phyloP scores from a whole-genome alignment of 768 basidiomycete genomes.

The Daedalea quercina region DNA sequence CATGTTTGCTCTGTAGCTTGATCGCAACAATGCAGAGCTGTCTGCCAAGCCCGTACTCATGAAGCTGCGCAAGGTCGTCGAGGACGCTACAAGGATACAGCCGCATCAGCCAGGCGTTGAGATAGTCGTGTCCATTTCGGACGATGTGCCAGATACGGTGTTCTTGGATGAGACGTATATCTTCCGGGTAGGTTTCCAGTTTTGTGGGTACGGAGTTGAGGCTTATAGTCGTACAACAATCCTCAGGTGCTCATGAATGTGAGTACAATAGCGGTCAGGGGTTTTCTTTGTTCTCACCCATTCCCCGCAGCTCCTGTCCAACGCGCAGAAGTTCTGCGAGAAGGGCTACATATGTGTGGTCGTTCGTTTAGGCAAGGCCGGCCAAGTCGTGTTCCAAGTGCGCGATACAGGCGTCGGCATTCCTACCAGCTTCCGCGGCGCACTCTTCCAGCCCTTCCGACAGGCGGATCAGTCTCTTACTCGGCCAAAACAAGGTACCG shows the following conservation, averaged over 20 bases:
- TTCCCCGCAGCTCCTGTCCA: slow-evolving; percentile 17
- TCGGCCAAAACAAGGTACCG: slow-evolving; percentile 20
- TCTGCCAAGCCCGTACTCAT: slow-evolving; percentile 21
- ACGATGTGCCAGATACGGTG: slow-evolving; percentile 16
- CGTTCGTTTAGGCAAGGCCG: slow-evolving; percentile 12
- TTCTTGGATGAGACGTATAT: slow-evolving; percentile 24
- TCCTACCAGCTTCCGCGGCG: slow-evolving; percentile 18
- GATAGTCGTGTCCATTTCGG: slow-evolving; percentile 16
- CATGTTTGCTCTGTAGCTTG: slow-evolving; percentile 12
- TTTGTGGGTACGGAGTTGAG: neutral
- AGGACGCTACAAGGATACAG: slow-evolving; percentile 21
- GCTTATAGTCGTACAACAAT: neutral
- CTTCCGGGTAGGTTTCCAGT: slow-evolving; percentile 15
- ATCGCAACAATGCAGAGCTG: slow-evolving; percentile 22
- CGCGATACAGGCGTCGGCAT: slow-evolving; percentile 24
- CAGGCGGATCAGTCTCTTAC: slow-evolving; percentile 23
- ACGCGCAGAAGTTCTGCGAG: slow-evolving; percentile 24
- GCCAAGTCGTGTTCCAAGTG: slow-evolving; percentile 15
- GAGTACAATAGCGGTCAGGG: neutral
- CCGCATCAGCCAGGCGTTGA: slow-evolving; percentile 17
- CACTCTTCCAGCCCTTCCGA: slow-evolving; percentile 23
- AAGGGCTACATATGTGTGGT: slow-evolving; percentile 19
- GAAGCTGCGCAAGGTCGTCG: slow-evolving; percentile 21
- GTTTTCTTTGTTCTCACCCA: neutral
- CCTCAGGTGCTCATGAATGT: slow-evolving; percentile 23